Evolutionary conservation across 345 rosid genomes (phyloP).

Genomic region (Gynandropsis gynandra): DNA sequence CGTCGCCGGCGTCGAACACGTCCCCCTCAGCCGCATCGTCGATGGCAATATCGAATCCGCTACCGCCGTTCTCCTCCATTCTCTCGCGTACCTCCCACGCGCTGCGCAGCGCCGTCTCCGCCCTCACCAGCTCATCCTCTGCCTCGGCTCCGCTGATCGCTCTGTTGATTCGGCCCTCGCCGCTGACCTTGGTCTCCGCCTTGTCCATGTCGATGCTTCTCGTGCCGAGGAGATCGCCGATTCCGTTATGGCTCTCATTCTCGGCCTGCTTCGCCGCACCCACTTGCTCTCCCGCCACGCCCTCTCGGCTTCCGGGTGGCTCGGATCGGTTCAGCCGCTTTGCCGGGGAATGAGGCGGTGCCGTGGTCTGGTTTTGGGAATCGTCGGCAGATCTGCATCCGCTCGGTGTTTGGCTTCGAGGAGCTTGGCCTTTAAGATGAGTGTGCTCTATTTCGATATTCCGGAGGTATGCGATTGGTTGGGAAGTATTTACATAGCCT

Average conservation of each 20-base stretch:
- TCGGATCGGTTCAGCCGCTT: constrained; percentile 89
- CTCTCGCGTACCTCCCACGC: constrained; percentile 95
- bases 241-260: constrained; percentile 92
- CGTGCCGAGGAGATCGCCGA: constrained; percentile 98
- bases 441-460: constrained; percentile 87
- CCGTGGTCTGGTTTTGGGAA: constrained; percentile 88
- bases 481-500: background rate
- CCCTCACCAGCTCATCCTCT: constrained; percentile 89
- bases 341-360: constrained; percentile 96
- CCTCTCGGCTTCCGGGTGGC: constrained; percentile 89
- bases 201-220: constrained; percentile 83
- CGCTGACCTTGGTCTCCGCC: constrained; percentile 79
- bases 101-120: constrained; percentile 98
- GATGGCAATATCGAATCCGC: constrained; percentile 91
- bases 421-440: constrained; percentile 96
- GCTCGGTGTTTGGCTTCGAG: constrained; percentile 70
- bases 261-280: constrained; percentile 87
- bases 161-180: constrained; percentile 89
- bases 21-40: constrained; percentile 84
- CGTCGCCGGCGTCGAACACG: constrained; percentile 79
- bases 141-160: constrained; percentile 95
- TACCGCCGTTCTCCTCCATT: constrained; percentile 86
- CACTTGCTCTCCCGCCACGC: constrained; percentile 84
- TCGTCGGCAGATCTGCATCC: constrained; percentile 86
- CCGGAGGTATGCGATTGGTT: constrained; percentile 47